Evolutionary conservation across 2,329 filamentous ascomycete species (phyloP).

Genomic region (Colletotrichum zoysiae): DNA sequence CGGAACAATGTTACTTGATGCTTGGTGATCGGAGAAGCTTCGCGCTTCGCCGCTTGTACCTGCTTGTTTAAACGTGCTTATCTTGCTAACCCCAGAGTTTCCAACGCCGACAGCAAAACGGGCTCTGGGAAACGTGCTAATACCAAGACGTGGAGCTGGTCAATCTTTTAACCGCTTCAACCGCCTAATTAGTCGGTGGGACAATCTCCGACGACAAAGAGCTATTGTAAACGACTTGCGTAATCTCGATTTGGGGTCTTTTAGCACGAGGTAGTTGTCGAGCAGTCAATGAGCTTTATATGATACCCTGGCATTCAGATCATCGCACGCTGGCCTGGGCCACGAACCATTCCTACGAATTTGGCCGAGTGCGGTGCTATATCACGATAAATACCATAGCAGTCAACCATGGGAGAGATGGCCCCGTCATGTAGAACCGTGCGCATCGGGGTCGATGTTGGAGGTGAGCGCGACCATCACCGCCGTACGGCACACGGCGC

Average conservation of each 20-base stretch:
- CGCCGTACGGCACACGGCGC: neutral
- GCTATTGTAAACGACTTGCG: conserved; percentile 4
- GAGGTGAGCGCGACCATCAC: conserved; percentile 45
- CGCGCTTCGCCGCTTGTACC: conserved; percentile 24
- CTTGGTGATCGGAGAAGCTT: neutral
- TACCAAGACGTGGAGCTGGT: neutral
- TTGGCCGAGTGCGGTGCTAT: too few species aligned
- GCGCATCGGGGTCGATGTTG: conserved; percentile 61
- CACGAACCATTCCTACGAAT: neutral
- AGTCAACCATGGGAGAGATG: conserved; percentile 32
- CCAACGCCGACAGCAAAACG: neutral
- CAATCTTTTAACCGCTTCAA: conserved; percentile 20
- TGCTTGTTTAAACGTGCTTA: conserved; percentile 13
- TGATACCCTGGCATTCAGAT: neutral
- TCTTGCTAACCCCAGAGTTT: neutral
- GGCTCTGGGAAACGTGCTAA: neutral
- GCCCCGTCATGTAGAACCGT: conserved; percentile 22
- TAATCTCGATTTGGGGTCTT: conserved; percentile 11
- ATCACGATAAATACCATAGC: neutral
- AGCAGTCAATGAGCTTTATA: neutral
- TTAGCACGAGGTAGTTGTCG: neutral
- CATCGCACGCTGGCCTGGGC: too few species aligned
- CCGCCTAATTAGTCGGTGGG: neutral
- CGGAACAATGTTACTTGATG: neutral
- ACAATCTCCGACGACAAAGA: neutral